A percentile compares a stretch with the other conserved stretches of the same genome.
These are phyloP conservation scores for Trichodelitschia bisporula DNA, from an alignment of 495 filamentous ascomycete genomes.

Conservation along the genomic window DNA sequence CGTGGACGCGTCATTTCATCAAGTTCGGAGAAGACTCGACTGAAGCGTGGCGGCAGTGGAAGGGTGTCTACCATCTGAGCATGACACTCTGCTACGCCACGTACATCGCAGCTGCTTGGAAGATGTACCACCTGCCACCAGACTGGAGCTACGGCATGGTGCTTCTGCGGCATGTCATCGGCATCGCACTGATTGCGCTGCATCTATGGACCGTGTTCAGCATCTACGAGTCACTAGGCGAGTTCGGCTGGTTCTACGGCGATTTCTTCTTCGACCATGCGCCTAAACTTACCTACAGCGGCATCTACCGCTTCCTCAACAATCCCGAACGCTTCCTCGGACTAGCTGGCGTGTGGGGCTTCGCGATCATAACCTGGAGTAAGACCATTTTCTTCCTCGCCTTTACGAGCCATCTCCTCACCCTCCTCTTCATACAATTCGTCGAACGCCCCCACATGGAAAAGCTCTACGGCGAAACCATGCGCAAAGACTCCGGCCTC, in stretches of 20 bases:
- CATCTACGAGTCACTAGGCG: conserved; percentile 88
- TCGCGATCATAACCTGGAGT: conserved; percentile 78
- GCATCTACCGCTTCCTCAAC: conserved; percentile 94
- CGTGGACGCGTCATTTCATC: conserved; percentile 89
- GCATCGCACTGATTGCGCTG: conserved; percentile 52
- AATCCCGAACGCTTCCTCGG: conserved; percentile 90
- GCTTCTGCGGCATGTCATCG: conserved; percentile 67
- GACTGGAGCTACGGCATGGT: conserved; percentile 71
- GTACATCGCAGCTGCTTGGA: conserved; percentile 83
- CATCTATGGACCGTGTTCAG: conserved; percentile 85
- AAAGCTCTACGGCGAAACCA: conserved; percentile 69
- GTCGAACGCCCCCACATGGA: conserved; percentile 97
- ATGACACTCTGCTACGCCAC: conserved; percentile 70
- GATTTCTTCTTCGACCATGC: conserved; percentile 81
- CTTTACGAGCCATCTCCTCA: conserved; percentile 59
- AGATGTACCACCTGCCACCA: conserved; percentile 69
- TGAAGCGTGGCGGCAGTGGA: conserved; percentile 97
- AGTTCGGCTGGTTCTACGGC: conserved; percentile 98
- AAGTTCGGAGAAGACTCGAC: conserved; percentile 78
- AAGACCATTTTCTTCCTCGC: conserved; percentile 62
- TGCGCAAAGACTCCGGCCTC: conserved; percentile 72
- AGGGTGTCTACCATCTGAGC: conserved; percentile 80
- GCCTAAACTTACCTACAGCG: conserved; percentile 76
- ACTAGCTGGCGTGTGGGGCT: conserved; percentile 87
- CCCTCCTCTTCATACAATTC: conserved; percentile 70